Conservation (phyloP, 768 basidiomycete species). For the Tricholomella constricta region DNA sequence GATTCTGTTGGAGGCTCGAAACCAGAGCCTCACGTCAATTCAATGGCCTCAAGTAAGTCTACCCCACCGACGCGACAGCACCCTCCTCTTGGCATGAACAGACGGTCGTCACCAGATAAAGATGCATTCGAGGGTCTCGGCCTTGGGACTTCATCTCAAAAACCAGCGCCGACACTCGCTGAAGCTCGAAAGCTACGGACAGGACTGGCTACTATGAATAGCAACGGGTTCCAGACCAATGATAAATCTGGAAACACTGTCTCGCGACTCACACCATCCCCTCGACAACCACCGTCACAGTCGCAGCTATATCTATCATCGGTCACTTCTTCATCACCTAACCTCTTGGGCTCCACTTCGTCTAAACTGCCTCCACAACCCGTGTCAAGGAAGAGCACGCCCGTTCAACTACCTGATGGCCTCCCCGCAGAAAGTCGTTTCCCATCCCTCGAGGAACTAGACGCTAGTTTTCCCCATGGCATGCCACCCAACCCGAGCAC, state of each 20-base stretch:
- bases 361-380: constrained; percentile 30
- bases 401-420: constrained; percentile 41
- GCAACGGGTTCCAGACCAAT: constrained; percentile 31
- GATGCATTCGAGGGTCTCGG: constrained; percentile 85
- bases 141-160: constrained; percentile 42
- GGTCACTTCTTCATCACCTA: constrained; percentile 31
- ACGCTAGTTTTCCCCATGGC: constrained; percentile 49
- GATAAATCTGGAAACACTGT: constrained; percentile 25
- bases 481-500: constrained; percentile 5
- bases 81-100: constrained; percentile 10
- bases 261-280: constrained; percentile 35
- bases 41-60: constrained; percentile 17
- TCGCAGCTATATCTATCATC: constrained; percentile 31
- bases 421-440: constrained; percentile 71
- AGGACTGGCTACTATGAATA: constrained; percentile 60
- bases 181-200: constrained; percentile 75
- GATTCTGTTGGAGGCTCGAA: constrained; percentile 44
- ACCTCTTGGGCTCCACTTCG: constrained; percentile 28
- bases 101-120: constrained; percentile 34
- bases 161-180: constrained; percentile 66
- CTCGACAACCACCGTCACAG: constrained; percentile 30
- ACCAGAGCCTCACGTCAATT: constrained; percentile 14
- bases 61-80: constrained; percentile 6
- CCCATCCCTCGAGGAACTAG: constrained; percentile 85
- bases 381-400: constrained; percentile 30